phyloP scores from a whole-genome alignment of 129 eudicot species.

The Arctium lappa region DNA sequence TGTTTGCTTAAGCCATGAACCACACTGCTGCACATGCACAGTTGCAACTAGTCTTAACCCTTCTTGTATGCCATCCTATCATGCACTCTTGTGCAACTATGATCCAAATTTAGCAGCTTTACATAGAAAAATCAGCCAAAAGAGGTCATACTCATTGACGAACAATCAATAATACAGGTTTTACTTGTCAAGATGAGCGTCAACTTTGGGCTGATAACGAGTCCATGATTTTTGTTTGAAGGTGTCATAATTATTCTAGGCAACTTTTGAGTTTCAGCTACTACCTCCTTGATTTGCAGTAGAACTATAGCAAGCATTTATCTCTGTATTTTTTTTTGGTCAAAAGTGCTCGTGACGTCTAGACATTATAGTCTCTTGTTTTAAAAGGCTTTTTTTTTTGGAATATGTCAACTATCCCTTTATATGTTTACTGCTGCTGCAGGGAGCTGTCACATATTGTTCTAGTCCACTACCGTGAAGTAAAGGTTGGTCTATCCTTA shows the following conservation, averaged over 20 bases:
- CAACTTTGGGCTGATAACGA: neutral
- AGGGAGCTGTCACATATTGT: constrained; percentile 92
- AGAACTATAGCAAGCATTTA: neutral
- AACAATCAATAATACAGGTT: neutral
- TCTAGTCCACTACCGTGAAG: constrained; percentile 96
- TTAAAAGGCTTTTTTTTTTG: neutral
- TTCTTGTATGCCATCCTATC: neutral
- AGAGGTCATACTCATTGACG: neutral
- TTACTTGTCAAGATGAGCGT: neutral
- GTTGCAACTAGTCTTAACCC: too few relatives aligned
- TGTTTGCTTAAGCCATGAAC: neutral
- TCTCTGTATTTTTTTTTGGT: neutral
- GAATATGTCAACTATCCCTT: constrained; percentile 10
- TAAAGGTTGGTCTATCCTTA: constrained; percentile 56
- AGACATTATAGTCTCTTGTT: neutral
- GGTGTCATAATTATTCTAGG: neutral
- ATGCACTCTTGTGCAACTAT: too few relatives aligned
- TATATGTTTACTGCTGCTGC: constrained; percentile 36
- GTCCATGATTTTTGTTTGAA: neutral
- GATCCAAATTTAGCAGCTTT: too few relatives aligned
- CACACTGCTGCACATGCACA: neutral
- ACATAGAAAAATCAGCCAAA: too few relatives aligned
- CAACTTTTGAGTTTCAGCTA: neutral
- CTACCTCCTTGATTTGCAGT: neutral
- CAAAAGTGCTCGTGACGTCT: neutral